These are phyloP conservation scores for Juncus effusus DNA, from an alignment of 176 grass and related monocot genomes.

Conservation along the genomic window DNA sequence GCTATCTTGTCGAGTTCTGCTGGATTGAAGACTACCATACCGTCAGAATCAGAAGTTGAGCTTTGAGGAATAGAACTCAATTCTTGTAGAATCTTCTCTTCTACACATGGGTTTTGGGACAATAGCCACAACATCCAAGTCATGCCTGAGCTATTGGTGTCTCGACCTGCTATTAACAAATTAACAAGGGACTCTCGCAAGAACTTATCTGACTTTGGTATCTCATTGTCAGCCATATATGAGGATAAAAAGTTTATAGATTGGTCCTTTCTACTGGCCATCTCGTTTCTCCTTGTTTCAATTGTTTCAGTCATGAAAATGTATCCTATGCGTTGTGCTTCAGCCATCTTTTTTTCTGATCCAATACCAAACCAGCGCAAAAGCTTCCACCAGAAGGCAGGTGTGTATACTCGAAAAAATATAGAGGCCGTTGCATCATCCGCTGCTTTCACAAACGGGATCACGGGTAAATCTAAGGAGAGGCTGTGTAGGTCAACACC, in stretches of 20 bases:
- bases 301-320: constrained; percentile 17
- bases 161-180: constrained; percentile 29
- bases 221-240: neutral
- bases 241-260: neutral
- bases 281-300: neutral
- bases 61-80: neutral
- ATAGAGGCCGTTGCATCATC: too few relatives aligned
- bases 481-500: too few relatives aligned
- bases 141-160: constrained; percentile 23
- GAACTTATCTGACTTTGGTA: neutral
- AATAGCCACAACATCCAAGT: constrained; percentile 38
- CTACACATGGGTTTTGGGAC: constrained; percentile 7
- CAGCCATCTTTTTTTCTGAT: too few relatives aligned
- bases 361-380: too few relatives aligned
- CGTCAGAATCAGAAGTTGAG: neutral
- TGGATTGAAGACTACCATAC: too few relatives aligned
- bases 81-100: constrained; percentile 17
- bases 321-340: neutral
- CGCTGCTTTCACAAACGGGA: too few relatives aligned
- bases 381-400: too few relatives aligned
- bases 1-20: too few relatives aligned
- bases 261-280: neutral
- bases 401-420: too few relatives aligned
- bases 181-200: constrained; percentile 10
- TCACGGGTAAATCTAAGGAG: too few relatives aligned